Conservation (phyloP, 1,139 yeast genomes). For the Yamadazyma diospyri region DNA sequence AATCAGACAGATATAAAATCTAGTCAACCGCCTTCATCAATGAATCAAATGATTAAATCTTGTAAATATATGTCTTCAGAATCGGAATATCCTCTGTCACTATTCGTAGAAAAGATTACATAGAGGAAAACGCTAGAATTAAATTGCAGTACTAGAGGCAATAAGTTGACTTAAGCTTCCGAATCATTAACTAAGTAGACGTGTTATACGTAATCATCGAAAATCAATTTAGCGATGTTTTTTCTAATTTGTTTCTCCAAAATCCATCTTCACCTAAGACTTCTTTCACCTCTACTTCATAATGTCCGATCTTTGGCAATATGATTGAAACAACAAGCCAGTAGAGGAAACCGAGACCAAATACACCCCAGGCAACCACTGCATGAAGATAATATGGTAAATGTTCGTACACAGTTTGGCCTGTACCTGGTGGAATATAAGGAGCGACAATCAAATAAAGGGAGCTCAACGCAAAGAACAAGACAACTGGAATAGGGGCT, state of each 20-base stretch:
- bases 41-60: slow-evolving; percentile 1
- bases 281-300: slow-evolving; percentile 55
- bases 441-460: slow-evolving; percentile 76
- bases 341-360: slow-evolving; percentile 66
- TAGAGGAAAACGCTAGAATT: no score
- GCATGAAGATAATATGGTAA: slow-evolving; percentile 81
- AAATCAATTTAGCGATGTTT: no score
- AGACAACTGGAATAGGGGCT: slow-evolving; percentile 60
- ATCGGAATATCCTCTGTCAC: no score
- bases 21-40: slow-evolving; percentile 29
- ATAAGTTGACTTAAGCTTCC: no score
- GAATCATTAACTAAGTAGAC: no score
- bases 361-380: slow-evolving; percentile 79
- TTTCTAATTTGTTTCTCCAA: slow-evolving; percentile 58
- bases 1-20: slow-evolving; percentile 64
- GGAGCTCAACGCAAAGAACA: slow-evolving; percentile 66
- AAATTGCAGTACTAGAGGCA: no score
- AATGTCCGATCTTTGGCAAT: slow-evolving; percentile 58
- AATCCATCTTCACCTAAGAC: slow-evolving; percentile 70
- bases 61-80: no score
- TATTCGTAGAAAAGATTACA: neutral
- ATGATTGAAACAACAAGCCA: slow-evolving; percentile 67
- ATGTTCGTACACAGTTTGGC: slow-evolving; percentile 61
- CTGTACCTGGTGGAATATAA: slow-evolving; percentile 68
- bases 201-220: no score